Conservation (phyloP, 2,329 filamentous ascomycete species). For the Hymenoscyphus fraxineus region DNA sequence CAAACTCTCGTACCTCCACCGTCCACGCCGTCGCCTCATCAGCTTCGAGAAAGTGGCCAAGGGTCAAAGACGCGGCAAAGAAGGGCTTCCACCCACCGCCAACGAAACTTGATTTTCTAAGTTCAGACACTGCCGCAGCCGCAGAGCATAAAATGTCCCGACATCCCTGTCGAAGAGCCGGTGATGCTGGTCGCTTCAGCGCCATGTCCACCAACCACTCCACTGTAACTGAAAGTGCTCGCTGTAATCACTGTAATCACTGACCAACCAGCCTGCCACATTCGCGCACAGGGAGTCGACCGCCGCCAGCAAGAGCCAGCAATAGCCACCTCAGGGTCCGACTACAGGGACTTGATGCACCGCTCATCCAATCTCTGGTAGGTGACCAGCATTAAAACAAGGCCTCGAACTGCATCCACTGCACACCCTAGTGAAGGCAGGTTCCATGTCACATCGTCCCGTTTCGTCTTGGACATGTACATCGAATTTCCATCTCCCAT, state of each 20-base stretch:
- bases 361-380: constrained; percentile 18
- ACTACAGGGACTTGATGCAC: not conserved
- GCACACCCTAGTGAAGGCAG: not conserved
- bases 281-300: not conserved
- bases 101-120: not conserved
- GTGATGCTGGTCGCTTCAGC: too few relatives aligned
- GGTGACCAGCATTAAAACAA: constrained; percentile 9
- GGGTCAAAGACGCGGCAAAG: not conserved
- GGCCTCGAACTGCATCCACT: not conserved
- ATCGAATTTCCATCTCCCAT: constrained; percentile 16
- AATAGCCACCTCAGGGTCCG: too few relatives aligned
- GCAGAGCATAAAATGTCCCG: constrained; percentile 1
- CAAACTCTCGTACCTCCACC: too few relatives aligned
- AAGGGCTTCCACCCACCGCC: not conserved
- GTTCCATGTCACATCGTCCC: constrained; percentile 10
- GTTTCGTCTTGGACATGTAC: constrained; percentile 25
- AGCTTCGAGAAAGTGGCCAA: not conserved
- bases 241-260: too few relatives aligned
- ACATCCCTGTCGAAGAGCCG: not conserved
- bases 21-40: not conserved
- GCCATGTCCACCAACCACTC: too few relatives aligned
- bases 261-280: not conserved
- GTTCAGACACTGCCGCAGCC: not conserved
- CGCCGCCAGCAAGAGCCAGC: not conserved
- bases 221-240: too few relatives aligned